Percentiles rank a stretch among this genome's conserved stretches.
These are phyloP conservation scores for Chrysosphaeria jannelii DNA, from an alignment of 2,329 filamentous ascomycete genomes.

Conservation along the genomic window DNA sequence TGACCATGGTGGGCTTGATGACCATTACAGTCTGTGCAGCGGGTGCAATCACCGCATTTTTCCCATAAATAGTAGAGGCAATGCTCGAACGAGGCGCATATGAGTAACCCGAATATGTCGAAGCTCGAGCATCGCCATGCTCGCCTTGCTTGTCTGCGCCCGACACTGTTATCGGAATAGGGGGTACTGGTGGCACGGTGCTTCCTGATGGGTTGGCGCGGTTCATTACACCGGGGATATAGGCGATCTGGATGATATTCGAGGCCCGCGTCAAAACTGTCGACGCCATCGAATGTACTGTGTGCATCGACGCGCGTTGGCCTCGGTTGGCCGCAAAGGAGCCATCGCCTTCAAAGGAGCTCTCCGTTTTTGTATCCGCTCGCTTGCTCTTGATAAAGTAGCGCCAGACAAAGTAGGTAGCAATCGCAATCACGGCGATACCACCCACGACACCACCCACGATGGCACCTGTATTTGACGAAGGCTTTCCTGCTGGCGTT, in stretches of 20 bases:
- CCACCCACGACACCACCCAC: slow-evolving; percentile 78
- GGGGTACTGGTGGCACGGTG: slow-evolving; percentile 74
- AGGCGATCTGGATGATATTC: slow-evolving; percentile 98
- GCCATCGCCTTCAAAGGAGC: slow-evolving; percentile 24
- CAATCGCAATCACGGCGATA: slow-evolving; percentile 38
- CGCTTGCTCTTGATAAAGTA: slow-evolving; percentile 63
- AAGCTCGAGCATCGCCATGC: slow-evolving; percentile 68
- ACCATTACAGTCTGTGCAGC: slow-evolving; percentile 68
- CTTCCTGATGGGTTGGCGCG: slow-evolving; percentile 63
- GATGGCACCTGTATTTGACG: slow-evolving; percentile 54
- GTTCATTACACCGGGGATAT: slow-evolving; percentile 92
- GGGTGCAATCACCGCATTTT: slow-evolving; percentile 56
- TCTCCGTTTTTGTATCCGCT: slow-evolving; percentile 27
- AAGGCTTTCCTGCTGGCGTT: slow-evolving; percentile 5
- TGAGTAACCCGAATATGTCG: slow-evolving; percentile 53
- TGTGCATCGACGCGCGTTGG: slow-evolving; percentile 49
- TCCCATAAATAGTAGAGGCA: slow-evolving; percentile 79
- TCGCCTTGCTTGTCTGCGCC: slow-evolving; percentile 33
- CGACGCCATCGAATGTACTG: slow-evolving; percentile 76
- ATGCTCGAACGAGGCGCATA: slow-evolving; percentile 40
- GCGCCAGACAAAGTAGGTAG: slow-evolving; percentile 60
- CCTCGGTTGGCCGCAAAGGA: slow-evolving; percentile 20
- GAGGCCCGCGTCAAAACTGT: slow-evolving; percentile 87
- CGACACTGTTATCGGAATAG: slow-evolving; percentile 38
- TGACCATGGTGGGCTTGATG: slow-evolving; percentile 75